Evolutionary conservation across 2,329 filamentous ascomycete genomes (phyloP), one percentile per base, ranked within the genome.

Genomic region (Gaeumannomyces sp.): DNA sequence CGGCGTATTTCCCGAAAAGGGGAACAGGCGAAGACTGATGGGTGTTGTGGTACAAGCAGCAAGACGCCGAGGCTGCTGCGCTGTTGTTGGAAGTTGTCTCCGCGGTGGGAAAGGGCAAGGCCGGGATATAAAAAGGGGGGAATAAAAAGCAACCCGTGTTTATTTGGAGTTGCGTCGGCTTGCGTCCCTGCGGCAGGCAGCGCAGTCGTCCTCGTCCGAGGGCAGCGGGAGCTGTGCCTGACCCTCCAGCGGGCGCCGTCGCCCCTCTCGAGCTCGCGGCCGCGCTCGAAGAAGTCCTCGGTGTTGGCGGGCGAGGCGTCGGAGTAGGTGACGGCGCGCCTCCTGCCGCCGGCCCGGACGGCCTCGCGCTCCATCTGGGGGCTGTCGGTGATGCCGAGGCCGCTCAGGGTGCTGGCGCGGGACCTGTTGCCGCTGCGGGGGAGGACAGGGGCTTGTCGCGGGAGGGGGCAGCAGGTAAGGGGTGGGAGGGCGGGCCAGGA

Each of bases 161-260:
- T 25, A 25, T n/a, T n/a, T 50, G 45, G 45, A 53, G 45, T 53
- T 53, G 45, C 45, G 45, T n/a, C 45, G 45, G 45, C 22, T 53
- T 53, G 45, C 45, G n/a, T 53, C 57, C 57, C 57, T 59, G 27
- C 57, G 57, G 57, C 57, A 59, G n/a, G 29, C 29, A 28, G 25
- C 57, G 57, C 57, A 59, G 57, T 59, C 57, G 57, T 59, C 57
- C 57, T 59, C 57, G 27, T 59, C 57, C n/a, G 57, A 59, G 6
- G 29, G 57, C 57, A 59, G 57, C 57, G 57, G 25, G 57, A 59
- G 25, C 25, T 28, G 57, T 59, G 28, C 25, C 57, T 14, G 19
- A 1, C 16, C 25, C 57, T 28, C 57, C 19, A 28, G 28, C 57
- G 25, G 57, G 14, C 28, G 25, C n/a, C 57, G n/a, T 22, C 25